These are phyloP conservation scores for Mucor indicus DNA, from an alignment of 371 early-diverging fungal genomes.

Conservation along the genomic window DNA sequence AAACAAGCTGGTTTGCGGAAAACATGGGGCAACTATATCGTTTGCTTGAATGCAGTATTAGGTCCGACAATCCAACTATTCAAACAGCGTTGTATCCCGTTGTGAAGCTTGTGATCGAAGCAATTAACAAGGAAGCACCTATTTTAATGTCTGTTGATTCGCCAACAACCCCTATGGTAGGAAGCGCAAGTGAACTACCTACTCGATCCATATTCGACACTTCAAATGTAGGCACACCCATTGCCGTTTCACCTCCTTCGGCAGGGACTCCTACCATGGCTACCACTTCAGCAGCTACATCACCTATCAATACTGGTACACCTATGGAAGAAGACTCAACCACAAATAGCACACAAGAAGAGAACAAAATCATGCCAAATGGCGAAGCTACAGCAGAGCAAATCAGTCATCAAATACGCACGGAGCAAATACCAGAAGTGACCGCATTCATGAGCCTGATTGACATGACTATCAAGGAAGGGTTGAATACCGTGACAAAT, in stretches of 20 bases:
- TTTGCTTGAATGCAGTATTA: conserved; percentile 66
- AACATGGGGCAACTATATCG: conserved; percentile 67
- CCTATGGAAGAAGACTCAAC: background rate
- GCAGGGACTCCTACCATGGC: background rate
- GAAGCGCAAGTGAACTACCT: background rate
- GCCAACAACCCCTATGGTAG: background rate
- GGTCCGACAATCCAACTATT: conserved; percentile 62
- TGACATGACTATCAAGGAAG: conserved; percentile 63
- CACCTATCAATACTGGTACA: background rate
- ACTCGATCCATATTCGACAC: background rate
- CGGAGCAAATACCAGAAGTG: conserved; percentile 45
- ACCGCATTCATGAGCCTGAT: conserved; percentile 55
- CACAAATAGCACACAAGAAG: background rate
- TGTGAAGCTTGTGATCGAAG: conserved; percentile 57
- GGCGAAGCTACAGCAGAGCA: background rate
- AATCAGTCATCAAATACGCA: conserved; percentile 7
- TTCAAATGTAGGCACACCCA: background rate
- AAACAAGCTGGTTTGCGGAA: conserved; percentile 62
- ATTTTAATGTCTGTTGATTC: background rate
- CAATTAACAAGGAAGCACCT: conserved; percentile 35
- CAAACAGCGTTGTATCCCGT: conserved; percentile 67
- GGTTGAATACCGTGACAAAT: conserved; percentile 67
- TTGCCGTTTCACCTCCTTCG: background rate
- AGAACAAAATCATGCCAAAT: background rate
- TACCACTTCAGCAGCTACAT: background rate